Percentiles rank a stretch among this genome's conserved stretches.
Conservation (phyloP, 1,284 basidiomycete genomes). For the Ceratobasidium sp. region DNA sequence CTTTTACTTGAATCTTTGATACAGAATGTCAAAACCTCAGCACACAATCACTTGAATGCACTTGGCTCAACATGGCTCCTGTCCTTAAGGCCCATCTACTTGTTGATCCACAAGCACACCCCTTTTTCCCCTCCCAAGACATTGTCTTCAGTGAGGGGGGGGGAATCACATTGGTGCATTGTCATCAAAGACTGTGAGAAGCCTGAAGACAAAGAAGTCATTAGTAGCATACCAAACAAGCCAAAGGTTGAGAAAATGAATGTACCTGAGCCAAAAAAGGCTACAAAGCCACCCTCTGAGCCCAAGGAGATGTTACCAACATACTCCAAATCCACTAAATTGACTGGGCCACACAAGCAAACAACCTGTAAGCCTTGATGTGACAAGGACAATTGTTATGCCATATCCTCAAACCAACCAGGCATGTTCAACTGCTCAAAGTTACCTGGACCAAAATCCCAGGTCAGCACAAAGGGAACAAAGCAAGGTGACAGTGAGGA, state of each 20-base stretch:
- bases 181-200: not conserved
- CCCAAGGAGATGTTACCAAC: not conserved
- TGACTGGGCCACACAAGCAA: not conserved
- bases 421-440: not conserved
- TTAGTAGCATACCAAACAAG: not conserved
- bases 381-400: not conserved
- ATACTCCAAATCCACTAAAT: not conserved
- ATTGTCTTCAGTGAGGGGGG: slow-evolving; percentile 12
- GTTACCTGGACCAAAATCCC: not conserved
- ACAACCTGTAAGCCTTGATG: not conserved
- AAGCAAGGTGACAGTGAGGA: not conserved
- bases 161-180: not conserved
- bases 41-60: not conserved
- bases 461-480: not conserved
- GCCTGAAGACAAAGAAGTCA: not conserved
- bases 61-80: slow-evolving; percentile 1
- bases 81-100: slow-evolving; percentile 12
- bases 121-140: slow-evolving; percentile 8
- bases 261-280: not conserved
- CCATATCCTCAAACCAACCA: not conserved
- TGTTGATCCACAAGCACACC: not conserved
- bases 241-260: not conserved
- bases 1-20: slow-evolving; percentile 5
- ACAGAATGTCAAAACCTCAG: slow-evolving; percentile 5
- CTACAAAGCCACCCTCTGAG: no score